Evolutionary conservation across 2,329 filamentous ascomycete genomes (phyloP).

Genomic region (Cladosporium cucumerinum): DNA sequence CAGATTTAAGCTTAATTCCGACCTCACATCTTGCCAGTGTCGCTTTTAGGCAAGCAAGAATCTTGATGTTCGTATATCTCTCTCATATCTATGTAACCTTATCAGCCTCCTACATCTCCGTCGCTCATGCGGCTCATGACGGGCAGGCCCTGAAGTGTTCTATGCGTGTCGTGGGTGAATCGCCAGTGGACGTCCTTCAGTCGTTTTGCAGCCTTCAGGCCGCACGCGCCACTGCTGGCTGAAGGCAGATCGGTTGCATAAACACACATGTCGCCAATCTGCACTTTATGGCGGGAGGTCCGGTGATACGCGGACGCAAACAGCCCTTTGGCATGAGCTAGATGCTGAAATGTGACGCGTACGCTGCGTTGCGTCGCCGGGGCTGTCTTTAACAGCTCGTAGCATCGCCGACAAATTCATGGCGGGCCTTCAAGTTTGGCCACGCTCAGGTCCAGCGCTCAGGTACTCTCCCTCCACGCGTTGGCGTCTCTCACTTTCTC

Average conservation of each 20-base stretch:
- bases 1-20: not conserved
- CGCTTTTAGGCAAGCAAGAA: not conserved
- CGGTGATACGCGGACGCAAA: not conserved
- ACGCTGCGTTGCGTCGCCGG: not conserved
- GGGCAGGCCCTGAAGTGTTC: not conserved
- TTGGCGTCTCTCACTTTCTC: constrained; percentile 40
- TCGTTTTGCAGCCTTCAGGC: not conserved
- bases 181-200: not conserved
- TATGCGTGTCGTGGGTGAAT: not conserved
- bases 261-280: not conserved
- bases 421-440: not conserved
- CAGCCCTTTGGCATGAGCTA: not conserved
- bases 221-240: not conserved
- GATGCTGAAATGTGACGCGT: not conserved
- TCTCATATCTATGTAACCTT: not conserved
- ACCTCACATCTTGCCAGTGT: not conserved
- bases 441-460: constrained; percentile 20
- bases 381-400: not conserved
- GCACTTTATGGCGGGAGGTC: not conserved
- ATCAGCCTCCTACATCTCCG: not conserved
- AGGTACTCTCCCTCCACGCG: constrained; percentile 40
- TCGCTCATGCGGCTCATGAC: not conserved
- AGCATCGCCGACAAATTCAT: not conserved
- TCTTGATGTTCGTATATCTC: not conserved
- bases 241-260: not conserved